A percentile compares a stretch with the other conserved stretches of the same genome.
Conservation (phyloP, 129 eudicot genomes). For the Sambucus nigra region DNA sequence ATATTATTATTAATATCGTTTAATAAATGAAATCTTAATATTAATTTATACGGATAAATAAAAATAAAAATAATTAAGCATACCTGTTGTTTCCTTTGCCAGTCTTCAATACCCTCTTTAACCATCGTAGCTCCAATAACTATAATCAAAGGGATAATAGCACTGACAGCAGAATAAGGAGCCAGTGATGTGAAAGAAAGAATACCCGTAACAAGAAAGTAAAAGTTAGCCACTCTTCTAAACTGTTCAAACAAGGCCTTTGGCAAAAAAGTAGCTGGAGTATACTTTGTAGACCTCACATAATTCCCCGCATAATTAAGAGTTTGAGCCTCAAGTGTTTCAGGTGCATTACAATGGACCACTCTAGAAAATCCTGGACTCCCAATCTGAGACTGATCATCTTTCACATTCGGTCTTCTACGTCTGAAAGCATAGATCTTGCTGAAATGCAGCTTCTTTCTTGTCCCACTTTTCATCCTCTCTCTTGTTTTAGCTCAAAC, state of each 20-base stretch:
- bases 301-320: constrained; percentile 54
- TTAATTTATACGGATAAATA: neutral
- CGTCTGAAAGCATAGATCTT: constrained; percentile 73
- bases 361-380: constrained; percentile 92
- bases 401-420: constrained; percentile 42
- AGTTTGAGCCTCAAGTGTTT: constrained; percentile 31
- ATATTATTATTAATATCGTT: no score
- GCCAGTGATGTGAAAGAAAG: constrained; percentile 73
- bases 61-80: neutral
- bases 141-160: constrained; percentile 59
- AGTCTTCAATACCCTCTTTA: constrained; percentile 90
- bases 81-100: constrained; percentile 79
- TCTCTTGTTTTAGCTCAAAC: neutral
- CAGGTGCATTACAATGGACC: constrained; percentile 66
- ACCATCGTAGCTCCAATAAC: constrained; percentile 86
- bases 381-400: constrained; percentile 76
- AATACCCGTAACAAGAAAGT: constrained; percentile 72
- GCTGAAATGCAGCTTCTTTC: constrained; percentile 52
- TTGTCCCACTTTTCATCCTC: constrained; percentile 33
- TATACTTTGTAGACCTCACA: constrained; percentile 82
- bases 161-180: constrained; percentile 81
- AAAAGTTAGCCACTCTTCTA: constrained; percentile 95
- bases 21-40: no score
- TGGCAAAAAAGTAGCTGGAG: constrained; percentile 68
- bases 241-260: constrained; percentile 94